Base-by-base conservation (phyloP, 768 basidiomycete species). In the Boletus vinaceobasis region DNA sequence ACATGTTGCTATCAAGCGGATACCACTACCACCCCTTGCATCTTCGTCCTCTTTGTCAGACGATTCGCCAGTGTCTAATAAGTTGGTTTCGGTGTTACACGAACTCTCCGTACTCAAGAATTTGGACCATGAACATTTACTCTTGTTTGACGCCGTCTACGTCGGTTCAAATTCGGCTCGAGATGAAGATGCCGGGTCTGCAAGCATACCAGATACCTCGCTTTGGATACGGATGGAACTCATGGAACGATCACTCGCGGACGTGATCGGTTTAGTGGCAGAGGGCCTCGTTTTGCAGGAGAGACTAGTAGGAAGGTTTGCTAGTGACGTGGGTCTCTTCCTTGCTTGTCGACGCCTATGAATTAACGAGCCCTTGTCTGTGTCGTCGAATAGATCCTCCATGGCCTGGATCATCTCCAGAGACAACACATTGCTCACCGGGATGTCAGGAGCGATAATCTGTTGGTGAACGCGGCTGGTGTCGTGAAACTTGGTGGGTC, bases 171-270 rank as follows among this genome's bases (percentile, higher is more conserved):
- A 49, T 17, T 31, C 55, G 7, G 37, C 42, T 4, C 74, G 75
- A 35, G 73, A 70, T 42, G 74, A 75, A 50, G 54, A 54, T 21
- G 17, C 15, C 3, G 45, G 50, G 21, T 52, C 46, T 27, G 50
- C 57, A 4, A 27, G 31, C 4, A 33, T 29, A 7, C 60, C 72
- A 21, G 85, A 84, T 53, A 82, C 83, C 58, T 79, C 84, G 54
- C 70, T 93, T 36, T 93, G 91, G 91, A 86, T 93, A 46, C 75
- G 86, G 58, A 93, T 93, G 91, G 90, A 92, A 68, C 80, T 93
- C 32, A 91, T 93, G 90, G 89, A 91, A 62, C 78, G 90, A 58
- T 91, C 89, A 65, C 73, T 93, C 60, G 91, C 91, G 61, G 91
- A 93, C 67, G 79, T 93, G 43, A 76, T 93, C 15, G 81, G 76